Base-by-base conservation (phyloP, 495 filamentous ascomycete species). In the Cenococcum geophilum region DNA sequence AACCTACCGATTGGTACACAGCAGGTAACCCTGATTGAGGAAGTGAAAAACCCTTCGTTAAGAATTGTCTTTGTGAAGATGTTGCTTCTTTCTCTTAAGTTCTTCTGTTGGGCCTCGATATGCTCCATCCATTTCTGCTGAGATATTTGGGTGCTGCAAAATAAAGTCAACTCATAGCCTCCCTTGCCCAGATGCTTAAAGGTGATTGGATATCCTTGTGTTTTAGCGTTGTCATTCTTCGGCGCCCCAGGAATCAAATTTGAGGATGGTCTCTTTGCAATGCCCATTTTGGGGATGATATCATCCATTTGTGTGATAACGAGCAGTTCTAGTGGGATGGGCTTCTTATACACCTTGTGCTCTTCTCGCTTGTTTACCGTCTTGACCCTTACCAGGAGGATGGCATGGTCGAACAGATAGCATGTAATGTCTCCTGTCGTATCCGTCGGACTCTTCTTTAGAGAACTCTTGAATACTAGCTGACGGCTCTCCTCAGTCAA, bases 271-370 rank as follows among this genome's bases (percentile, higher is more conserved):
- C 95, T 78, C 74, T 97, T 97, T 3, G 81, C 70, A 22, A 96
- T 82, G 27, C 93, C 95, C 37, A 82, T 68, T 61, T 81, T 86
- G 11, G 93, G 92, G 22, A 93, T 86, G 16, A 97, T 83, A 66
- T 96, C 89, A 35, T 97, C 95, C 91, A 97, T 96, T 71, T 97
- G 90, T 43, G 87, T 86, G 68, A 99, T 97, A 18, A 92, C 86
- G 54, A 97, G 80, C 4, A 99, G 80, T 72, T 97, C 95, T 9
- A 99, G 76, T 42, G 95, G 95, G 59, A 99, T 99, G 11, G 95
- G 95, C 78, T 87, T 91, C 63, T 89, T 85, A 72, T 97, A 96
- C 0, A 96, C 93, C 66, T 91, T 91, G 54, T 93, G 85, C 70
- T 97, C 91, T 71, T 97, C 95, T 25, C 85, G 82, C 76, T 97